Conservation (phyloP, 2,329 filamentous ascomycete genomes). For the Hypoxylon sp. region DNA sequence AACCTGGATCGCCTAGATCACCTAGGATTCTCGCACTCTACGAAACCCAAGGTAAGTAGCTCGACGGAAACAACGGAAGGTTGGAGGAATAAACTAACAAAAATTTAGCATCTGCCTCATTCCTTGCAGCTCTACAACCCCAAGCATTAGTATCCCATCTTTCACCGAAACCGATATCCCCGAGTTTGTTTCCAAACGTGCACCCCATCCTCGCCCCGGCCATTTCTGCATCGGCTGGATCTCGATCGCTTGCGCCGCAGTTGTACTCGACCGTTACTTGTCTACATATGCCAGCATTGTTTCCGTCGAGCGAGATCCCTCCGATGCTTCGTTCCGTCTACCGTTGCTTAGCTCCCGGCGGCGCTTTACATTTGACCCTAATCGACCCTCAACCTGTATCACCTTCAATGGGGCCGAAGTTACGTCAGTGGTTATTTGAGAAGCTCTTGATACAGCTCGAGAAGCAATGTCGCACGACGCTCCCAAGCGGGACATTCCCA, state of each 20-base stretch:
- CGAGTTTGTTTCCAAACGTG: conserved; percentile 55
- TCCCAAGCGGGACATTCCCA: conserved; percentile 69
- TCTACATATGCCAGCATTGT: conserved; percentile 66
- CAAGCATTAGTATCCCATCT: conserved; percentile 59
- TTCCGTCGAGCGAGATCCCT: conserved; percentile 68
- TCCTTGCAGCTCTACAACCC: conserved; percentile 60
- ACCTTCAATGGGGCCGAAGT: conserved; percentile 65
- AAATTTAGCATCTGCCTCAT: conserved; percentile 60
- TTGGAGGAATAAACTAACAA: conserved; percentile 49
- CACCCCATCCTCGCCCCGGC: conserved; percentile 49
- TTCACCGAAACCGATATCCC: conserved; percentile 57
- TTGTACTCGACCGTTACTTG: conserved; percentile 64
- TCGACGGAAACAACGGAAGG: conserved; percentile 21
- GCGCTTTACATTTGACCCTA: conserved; percentile 68
- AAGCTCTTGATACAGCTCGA: conserved; percentile 71
- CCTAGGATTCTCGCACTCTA: conserved; percentile 62
- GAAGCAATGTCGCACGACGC: conserved; percentile 67
- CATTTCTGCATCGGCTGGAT: conserved; percentile 50
- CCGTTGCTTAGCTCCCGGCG: conserved; percentile 65
- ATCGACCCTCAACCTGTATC: conserved; percentile 72
- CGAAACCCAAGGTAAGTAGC: conserved; percentile 60
- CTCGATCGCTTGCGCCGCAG: conserved; percentile 54
- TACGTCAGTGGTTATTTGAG: conserved; percentile 72
- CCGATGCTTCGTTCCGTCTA: conserved; percentile 67
- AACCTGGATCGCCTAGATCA: conserved; percentile 47